Conservation (phyloP, 495 filamentous ascomycete species). For the Astrothelium subdiscretum region DNA sequence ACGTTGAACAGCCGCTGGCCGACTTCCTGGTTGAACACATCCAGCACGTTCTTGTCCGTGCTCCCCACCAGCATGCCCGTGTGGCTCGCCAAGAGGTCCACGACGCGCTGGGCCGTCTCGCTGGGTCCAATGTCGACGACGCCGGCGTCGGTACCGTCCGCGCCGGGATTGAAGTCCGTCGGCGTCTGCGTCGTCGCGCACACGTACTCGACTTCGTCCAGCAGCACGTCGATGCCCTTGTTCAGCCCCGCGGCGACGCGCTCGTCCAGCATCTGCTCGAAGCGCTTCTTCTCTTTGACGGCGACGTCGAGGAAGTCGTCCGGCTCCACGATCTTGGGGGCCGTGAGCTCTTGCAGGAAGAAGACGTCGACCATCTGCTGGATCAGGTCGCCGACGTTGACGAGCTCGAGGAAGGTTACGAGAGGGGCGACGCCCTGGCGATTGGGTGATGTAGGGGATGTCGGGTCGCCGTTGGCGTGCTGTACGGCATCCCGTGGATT, state of each 20-base stretch:
- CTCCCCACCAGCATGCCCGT: slow-evolving; percentile 84
- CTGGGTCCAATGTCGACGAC: slow-evolving; percentile 71
- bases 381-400: slow-evolving; percentile 96
- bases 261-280: slow-evolving; percentile 98
- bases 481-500: slow-evolving; percentile 76
- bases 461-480: slow-evolving; percentile 24
- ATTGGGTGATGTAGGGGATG: not conserved
- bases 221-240: slow-evolving; percentile 94
- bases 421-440: slow-evolving; percentile 69
- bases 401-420: slow-evolving; percentile 91
- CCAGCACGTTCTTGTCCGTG: slow-evolving; percentile 93
- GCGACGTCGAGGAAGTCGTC: slow-evolving; percentile 92
- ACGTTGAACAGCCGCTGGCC: slow-evolving; percentile 81
- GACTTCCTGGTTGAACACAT: slow-evolving; percentile 98
- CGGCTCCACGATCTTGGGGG: slow-evolving; percentile 69
- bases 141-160: slow-evolving; percentile 27
- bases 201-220: slow-evolving; percentile 95
- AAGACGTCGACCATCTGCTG: slow-evolving; percentile 99
- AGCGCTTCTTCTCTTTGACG: slow-evolving; percentile 89
- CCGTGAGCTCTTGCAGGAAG: slow-evolving; percentile 87
- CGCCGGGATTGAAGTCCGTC: slow-evolving; percentile 79
- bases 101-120: slow-evolving; percentile 61
- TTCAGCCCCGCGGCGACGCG: slow-evolving; percentile 91
- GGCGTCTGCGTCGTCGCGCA: slow-evolving; percentile 78
- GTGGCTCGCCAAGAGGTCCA: slow-evolving; percentile 77